Base-by-base conservation (phyloP, 192 early-diverging fungal genomes). In the Podila epigama region DNA sequence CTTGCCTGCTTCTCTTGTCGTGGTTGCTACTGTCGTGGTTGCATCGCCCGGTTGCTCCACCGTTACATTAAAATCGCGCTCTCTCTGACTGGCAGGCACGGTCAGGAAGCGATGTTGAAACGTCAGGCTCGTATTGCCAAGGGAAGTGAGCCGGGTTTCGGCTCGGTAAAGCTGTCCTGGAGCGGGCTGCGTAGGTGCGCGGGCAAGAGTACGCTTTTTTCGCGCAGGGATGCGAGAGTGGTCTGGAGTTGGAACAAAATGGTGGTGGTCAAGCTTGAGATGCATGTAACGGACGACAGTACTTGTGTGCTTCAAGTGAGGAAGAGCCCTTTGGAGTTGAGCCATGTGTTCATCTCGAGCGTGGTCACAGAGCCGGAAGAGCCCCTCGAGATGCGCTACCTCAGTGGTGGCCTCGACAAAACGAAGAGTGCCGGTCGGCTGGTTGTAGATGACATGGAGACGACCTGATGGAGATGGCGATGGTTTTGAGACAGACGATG, bases 41-140 rank as follows among this genome's bases (percentile, higher is more conserved):
- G n/a, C n/a, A n/a, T n/a, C n/a, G n/a, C n/a, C n/a, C n/a, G n/a
- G n/a, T n/a, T n/a, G n/a, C n/a, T n/a, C n/a, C n/a, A n/a, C n/a
- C n/a, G n/a, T n/a, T n/a, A n/a, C n/a, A n/a, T n/a, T 77, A 27
- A 77, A 77, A 55, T 77, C 61, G 1, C 73, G 59, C 10, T 68
- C 59, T 11, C 60, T 66, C 20, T 77, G 73, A 11, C 59, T 62
- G 12, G 20, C 11, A 12, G 73, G 73, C 12, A 77, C 73, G 20
- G 73, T 77, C 55, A 68, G 54, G 56, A 68, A 68, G 25, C 73
- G 73, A 33, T 77, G 73, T n/a, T 68, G 55, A n/a, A 77, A 63
- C 31, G 51, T 68, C 36, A 64, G 28, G 27, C 59, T 63, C 15
- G 60, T 68, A 22, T 63, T 77, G 32, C 73, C 73, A n/a, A 77